Conservation (phyloP, 352 stramenopile genomes). For the Halophytophthora polymorphica region DNA sequence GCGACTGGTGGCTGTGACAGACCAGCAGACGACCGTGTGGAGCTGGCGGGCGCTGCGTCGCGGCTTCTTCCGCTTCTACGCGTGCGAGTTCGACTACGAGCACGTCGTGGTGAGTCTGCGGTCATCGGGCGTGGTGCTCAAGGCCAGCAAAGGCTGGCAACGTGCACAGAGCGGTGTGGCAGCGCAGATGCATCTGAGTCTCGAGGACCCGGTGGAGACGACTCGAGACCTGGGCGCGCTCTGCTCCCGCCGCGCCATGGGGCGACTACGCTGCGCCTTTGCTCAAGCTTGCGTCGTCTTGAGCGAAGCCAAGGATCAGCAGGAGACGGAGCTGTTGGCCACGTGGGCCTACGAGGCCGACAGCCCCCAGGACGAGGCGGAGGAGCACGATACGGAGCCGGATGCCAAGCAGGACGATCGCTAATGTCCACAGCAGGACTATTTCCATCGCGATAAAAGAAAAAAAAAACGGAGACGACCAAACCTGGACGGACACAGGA, state of each 20-base stretch:
- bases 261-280: slow-evolving; percentile 48
- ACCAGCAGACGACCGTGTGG: slow-evolving; percentile 4
- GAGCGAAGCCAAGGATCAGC: slow-evolving; percentile 10
- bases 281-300: slow-evolving; percentile 42
- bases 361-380: slow-evolving; percentile 7
- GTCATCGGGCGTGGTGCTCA: slow-evolving; percentile 20
- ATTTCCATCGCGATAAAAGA: too few relatives aligned
- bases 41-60: slow-evolving; percentile 37
- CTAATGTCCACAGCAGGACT: too few relatives aligned
- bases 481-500: too few relatives aligned
- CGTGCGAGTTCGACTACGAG: slow-evolving; percentile 69
- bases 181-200: slow-evolving; percentile 40
- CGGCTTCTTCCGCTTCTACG: slow-evolving; percentile 77
- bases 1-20: slow-evolving; percentile 6
- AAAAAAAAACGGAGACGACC: too few relatives aligned
- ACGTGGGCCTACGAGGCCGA: slow-evolving; percentile 28
- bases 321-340: slow-evolving; percentile 16
- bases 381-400: neutral
- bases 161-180: slow-evolving; percentile 24
- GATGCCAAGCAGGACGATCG: neutral
- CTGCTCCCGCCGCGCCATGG: slow-evolving; percentile 55
- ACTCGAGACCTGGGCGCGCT: slow-evolving; percentile 65
- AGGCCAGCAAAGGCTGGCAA: slow-evolving; percentile 48
- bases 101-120: slow-evolving; percentile 62
- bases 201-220: slow-evolving; percentile 81